phyloP scores from a whole-genome alignment of 2,329 filamentous ascomycete genomes.

The Hyphodiscus sp. region DNA sequence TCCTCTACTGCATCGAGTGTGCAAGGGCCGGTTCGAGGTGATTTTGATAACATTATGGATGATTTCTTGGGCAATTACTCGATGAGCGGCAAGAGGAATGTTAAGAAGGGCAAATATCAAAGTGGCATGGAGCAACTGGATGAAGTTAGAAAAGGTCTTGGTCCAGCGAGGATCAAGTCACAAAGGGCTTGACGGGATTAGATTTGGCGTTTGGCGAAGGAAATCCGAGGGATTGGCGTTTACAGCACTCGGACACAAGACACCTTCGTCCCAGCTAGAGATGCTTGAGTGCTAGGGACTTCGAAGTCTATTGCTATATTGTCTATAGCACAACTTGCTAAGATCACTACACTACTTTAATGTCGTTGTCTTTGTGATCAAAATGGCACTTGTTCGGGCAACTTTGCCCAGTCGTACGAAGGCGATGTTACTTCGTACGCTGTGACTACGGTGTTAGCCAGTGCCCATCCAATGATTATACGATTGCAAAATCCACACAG shows the following conservation, averaged over 20 bases:
- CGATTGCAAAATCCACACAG: too few relatives aligned
- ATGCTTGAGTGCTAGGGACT: neutral
- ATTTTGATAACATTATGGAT: conserved; percentile 88
- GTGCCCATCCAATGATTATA: too few relatives aligned
- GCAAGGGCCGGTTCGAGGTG: conserved; percentile 59
- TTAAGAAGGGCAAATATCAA: conserved; percentile 75
- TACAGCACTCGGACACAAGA: neutral
- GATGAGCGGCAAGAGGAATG: conserved; percentile 63
- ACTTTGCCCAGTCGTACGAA: too few relatives aligned
- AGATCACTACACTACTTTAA: too few relatives aligned
- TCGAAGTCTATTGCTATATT: too few relatives aligned
- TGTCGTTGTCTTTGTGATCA: too few relatives aligned
- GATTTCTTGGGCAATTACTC: conserved; percentile 78
- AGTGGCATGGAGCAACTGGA: conserved; percentile 85
- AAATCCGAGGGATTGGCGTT: conserved; percentile 1
- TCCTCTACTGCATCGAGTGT: conserved; percentile 64
- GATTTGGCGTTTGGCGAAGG: conserved; percentile 7
- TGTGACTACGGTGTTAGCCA: too few relatives aligned
- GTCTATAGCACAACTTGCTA: too few relatives aligned
- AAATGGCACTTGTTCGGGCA: too few relatives aligned
- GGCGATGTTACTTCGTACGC: too few relatives aligned
- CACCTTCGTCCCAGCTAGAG: neutral
- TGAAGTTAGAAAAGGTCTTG: conserved; percentile 75
- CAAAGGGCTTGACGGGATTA: conserved; percentile 18
- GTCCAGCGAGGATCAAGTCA: conserved; percentile 58